Conservation (phyloP, 108 stramenopile species). For the Nitzschia inconspicua region DNA sequence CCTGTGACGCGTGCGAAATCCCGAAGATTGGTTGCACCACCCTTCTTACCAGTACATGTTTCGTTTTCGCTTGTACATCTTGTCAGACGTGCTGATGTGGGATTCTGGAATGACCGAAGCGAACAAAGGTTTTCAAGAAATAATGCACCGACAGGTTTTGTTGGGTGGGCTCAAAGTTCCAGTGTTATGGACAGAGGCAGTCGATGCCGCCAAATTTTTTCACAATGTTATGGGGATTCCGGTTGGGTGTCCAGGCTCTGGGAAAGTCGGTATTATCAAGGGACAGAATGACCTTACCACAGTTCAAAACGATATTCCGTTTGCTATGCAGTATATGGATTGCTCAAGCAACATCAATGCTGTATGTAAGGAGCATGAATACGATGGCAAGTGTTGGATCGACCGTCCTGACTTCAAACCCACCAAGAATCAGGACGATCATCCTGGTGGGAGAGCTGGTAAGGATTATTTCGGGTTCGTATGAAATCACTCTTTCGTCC, state of each 20-base stretch:
- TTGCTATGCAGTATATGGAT: slow-evolving; percentile 50
- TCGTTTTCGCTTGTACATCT: too few relatives aligned
- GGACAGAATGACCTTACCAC: too few relatives aligned
- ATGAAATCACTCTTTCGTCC: neutral
- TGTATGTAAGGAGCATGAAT: slow-evolving; percentile 38
- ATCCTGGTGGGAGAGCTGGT: slow-evolving; percentile 27
- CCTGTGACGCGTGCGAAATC: too few relatives aligned
- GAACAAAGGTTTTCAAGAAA: slow-evolving; percentile 17
- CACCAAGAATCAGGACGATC: slow-evolving; percentile 28
- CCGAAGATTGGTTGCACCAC: too few relatives aligned
- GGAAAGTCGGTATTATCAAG: slow-evolving; percentile 40
- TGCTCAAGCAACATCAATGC: slow-evolving; percentile 34
- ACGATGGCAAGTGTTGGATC: slow-evolving; percentile 62
- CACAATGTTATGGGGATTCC: slow-evolving; percentile 32
- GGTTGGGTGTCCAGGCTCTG: slow-evolving; percentile 25
- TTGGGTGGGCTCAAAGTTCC: slow-evolving; percentile 37
- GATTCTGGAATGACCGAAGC: slow-evolving; percentile 46
- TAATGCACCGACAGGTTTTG: slow-evolving; percentile 51
- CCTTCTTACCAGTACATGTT: too few relatives aligned
- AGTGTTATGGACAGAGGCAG: slow-evolving; percentile 29
- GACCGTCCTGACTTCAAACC: slow-evolving; percentile 49
- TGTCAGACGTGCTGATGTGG: slow-evolving; percentile 63
- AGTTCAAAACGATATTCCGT: slow-evolving; percentile 41
- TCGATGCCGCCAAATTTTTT: slow-evolving; percentile 18
- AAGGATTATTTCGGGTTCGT: too few relatives aligned